Evolutionary conservation across 768 basidiomycete species (phyloP).

Genomic region (Agaricus bisporus): DNA sequence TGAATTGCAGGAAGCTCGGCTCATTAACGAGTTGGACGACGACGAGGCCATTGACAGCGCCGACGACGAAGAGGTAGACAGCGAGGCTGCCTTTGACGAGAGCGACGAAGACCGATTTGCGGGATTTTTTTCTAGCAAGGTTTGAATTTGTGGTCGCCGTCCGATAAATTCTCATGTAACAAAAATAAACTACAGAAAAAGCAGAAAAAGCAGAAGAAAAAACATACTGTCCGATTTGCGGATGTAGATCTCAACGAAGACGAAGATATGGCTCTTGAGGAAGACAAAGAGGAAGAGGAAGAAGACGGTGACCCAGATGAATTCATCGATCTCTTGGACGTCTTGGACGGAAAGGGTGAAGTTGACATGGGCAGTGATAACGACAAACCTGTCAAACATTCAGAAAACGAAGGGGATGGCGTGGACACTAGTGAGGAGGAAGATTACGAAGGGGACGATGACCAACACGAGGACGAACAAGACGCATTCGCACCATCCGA

Average conservation of each 20-base stretch:
- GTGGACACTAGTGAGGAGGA: background rate
- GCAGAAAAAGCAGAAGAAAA: constrained; percentile 21
- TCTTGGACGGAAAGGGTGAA: constrained; percentile 58
- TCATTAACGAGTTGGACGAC: constrained; percentile 49
- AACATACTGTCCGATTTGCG: constrained; percentile 32
- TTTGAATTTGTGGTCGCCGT: constrained; percentile 20
- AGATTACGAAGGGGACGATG: constrained; percentile 20
- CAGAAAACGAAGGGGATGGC: constrained; percentile 11
- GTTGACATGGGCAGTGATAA: constrained; percentile 35
- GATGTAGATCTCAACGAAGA: constrained; percentile 69
- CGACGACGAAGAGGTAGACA: constrained; percentile 85
- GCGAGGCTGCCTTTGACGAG: constrained; percentile 80
- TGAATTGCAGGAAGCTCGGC: constrained; percentile 33
- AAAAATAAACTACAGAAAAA: constrained; percentile 17
- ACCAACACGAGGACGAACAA: constrained; percentile 26
- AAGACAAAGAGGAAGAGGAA: constrained; percentile 37
- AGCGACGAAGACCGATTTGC: constrained; percentile 76
- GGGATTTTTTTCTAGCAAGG: constrained; percentile 48
- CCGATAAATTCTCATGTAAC: background rate
- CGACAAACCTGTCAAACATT: constrained; percentile 25
- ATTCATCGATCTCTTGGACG: constrained; percentile 59
- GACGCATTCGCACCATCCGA: constrained; percentile 39
- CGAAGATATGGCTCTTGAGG: constrained; percentile 29
- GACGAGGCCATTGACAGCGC: constrained; percentile 50
- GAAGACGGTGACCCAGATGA: constrained; percentile 46